Evolutionary conservation across 1,284 basidiomycete genomes (phyloP).

Genomic region (Baeospora myosura): DNA sequence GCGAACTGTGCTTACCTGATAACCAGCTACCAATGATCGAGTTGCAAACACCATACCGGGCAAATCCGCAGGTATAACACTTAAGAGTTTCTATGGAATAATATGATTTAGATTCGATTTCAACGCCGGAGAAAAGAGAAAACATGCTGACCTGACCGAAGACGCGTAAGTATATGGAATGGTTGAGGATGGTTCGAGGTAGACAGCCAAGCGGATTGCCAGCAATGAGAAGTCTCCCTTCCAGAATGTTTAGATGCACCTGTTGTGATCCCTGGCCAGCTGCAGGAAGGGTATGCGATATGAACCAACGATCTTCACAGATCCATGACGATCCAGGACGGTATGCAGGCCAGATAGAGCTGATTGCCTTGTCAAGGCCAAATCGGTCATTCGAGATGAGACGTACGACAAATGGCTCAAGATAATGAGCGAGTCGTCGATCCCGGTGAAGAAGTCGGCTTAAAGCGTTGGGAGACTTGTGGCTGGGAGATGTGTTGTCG

Average conservation of each 20-base stretch:
- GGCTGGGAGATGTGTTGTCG: constrained; percentile 20
- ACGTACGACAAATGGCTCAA: constrained; percentile 16
- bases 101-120: background rate
- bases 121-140: background rate
- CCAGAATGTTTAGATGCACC: constrained; percentile 22
- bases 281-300: too few species aligned
- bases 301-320: too few species aligned
- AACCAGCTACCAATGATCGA: constrained; percentile 4
- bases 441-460: constrained; percentile 17
- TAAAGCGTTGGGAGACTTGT: constrained; percentile 8
- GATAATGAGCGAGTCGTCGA: constrained; percentile 20
- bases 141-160: constrained; percentile 19
- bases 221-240: constrained; percentile 22
- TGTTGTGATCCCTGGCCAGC: too few species aligned
- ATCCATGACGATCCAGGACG: constrained; percentile 24
- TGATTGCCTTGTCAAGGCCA: constrained; percentile 29
- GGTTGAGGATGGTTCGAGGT: constrained; percentile 16
- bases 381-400: constrained; percentile 8
- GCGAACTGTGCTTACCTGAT: constrained; percentile 8
- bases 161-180: constrained; percentile 18
- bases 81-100: constrained; percentile 7
- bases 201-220: constrained; percentile 23
- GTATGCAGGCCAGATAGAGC: constrained; percentile 30
- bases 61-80: constrained; percentile 16
- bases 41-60: constrained; percentile 18